Conservation (phyloP, 345 rosid genomes). For the Firmiana major region DNA sequence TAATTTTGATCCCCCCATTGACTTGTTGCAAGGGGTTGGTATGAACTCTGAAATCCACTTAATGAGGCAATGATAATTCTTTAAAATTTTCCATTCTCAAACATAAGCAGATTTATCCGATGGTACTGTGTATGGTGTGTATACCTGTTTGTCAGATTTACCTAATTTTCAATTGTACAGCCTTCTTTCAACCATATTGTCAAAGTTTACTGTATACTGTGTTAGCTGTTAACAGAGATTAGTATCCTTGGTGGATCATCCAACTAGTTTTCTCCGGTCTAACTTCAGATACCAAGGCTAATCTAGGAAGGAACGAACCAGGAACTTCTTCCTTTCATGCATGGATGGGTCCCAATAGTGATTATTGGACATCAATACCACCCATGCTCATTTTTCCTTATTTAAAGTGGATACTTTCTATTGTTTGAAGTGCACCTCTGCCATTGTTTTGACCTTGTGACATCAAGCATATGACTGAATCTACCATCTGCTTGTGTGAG, state of each 20-base stretch:
- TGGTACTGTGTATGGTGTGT: not conserved
- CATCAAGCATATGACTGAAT: constrained; percentile 3
- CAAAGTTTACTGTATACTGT: not conserved
- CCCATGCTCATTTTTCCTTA: not conserved
- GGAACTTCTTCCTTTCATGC: not conserved
- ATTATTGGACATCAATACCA: not conserved
- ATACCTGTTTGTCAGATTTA: constrained; percentile 2
- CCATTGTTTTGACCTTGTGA: not conserved
- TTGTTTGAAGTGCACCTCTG: not conserved
- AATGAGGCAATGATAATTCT: not conserved
- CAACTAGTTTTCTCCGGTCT: not conserved
- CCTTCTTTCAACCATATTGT: not conserved
- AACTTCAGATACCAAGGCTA: not conserved
- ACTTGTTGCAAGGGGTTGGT: constrained; percentile 12
- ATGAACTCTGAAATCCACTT: constrained; percentile 3
- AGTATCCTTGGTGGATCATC: not conserved
- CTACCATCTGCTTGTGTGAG: not conserved
- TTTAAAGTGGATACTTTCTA: not conserved
- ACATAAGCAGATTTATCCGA: not conserved
- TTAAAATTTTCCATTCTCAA: not conserved
- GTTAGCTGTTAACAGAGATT: not conserved
- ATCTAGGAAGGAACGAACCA: not conserved
- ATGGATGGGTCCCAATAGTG: not conserved
- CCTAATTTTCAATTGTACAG: not conserved
- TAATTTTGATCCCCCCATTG: constrained; percentile 4